Base-by-base conservation (phyloP, 148 eudicot genomes). In the Arbutus unedo region DNA sequence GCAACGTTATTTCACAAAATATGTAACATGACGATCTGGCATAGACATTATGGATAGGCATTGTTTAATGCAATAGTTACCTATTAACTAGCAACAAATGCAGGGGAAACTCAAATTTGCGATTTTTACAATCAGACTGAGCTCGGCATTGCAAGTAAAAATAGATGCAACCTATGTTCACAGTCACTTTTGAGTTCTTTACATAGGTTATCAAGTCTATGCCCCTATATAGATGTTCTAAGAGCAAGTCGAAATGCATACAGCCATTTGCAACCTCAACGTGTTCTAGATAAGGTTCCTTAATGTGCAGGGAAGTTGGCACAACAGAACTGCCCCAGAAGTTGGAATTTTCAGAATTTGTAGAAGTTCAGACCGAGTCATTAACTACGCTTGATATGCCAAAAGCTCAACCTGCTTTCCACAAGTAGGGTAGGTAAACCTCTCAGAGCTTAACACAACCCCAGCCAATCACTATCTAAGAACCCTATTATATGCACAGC, bases 321-420 rank as follows among this genome's bases (percentile, higher is more conserved):
- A 80, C 1, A 79, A n/a, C 15, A 8, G 60, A 67, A 67, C 31
- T 31, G 18, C 31, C 60, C 4, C 25, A 7, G 13, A 67, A 14
- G 21, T 49, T 23, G 48, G 57, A 79, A 50, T 43, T 38, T 80
- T 38, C 51, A 31, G 41, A 66, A 16, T 38, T 50, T 5, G n/a
- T 25, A 31, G 45, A 48, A 21, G 72, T 55, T 57, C 16, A 51
- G 2, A 72, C 18, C 57, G 47, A 60, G 47, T 45, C 53, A 2
- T 51, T 64, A 82, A 75, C 60, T 4, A 82, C 6, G 13, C 45
- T 54, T 54, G 14, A 67, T 67, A 68, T 41, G 78, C 83, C 76
- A 72, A 16, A 55, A 73, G 78, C 55, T 43, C 55, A 74, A 56
- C 54, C 53, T 21, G 57, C 18, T 59, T 74, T 82, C 74, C 19